Evolutionary conservation across 352 stramenopile species (phyloP).

Genomic region (Lagenidium giganteum): DNA sequence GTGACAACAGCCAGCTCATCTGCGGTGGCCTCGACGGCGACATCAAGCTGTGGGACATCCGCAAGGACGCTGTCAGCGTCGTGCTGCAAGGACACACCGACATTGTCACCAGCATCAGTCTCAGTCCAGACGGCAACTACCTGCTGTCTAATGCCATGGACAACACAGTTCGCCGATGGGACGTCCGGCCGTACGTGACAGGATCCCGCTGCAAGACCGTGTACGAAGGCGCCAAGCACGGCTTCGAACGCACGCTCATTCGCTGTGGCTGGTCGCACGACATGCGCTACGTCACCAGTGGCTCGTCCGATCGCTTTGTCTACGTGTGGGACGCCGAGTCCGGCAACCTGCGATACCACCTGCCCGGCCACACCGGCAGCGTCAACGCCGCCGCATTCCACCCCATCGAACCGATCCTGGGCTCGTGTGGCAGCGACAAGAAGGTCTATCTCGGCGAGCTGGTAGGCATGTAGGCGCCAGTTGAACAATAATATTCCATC

Average conservation of each 20-base stretch:
- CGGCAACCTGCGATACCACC: slow-evolving; percentile 88
- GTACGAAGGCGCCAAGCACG: slow-evolving; percentile 86
- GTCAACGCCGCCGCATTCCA: slow-evolving; percentile 94
- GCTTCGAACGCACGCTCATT: slow-evolving; percentile 92
- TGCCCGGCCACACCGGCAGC: slow-evolving; percentile 91
- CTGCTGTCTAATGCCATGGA: slow-evolving; percentile 96
- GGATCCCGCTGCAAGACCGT: slow-evolving; percentile 46
- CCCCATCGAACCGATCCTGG: slow-evolving; percentile 76
- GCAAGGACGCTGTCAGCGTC: slow-evolving; percentile 71
- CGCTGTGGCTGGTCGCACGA: slow-evolving; percentile 89
- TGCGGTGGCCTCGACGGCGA: slow-evolving; percentile 91
- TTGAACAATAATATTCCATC: too few relatives aligned
- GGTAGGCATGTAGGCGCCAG: slow-evolving; percentile 17
- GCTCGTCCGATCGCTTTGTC: slow-evolving; percentile 89
- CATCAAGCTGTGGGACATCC: slow-evolving; percentile 93
- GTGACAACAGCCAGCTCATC: slow-evolving; percentile 85
- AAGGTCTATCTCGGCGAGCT: slow-evolving; percentile 82
- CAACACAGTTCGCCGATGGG: slow-evolving; percentile 88
- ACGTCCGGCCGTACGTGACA: slow-evolving; percentile 88
- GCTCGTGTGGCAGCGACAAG: slow-evolving; percentile 85
- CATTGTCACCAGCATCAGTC: slow-evolving; percentile 91
- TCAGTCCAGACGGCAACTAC: slow-evolving; percentile 91
- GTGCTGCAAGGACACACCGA: slow-evolving; percentile 90
- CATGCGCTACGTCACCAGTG: slow-evolving; percentile 82
- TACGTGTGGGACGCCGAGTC: slow-evolving; percentile 95